A percentile compares a stretch with the other conserved stretches of the same genome.
Evolutionary conservation across 1,284 basidiomycete species (phyloP).

Genomic region (Singerocomus inundabilis): DNA sequence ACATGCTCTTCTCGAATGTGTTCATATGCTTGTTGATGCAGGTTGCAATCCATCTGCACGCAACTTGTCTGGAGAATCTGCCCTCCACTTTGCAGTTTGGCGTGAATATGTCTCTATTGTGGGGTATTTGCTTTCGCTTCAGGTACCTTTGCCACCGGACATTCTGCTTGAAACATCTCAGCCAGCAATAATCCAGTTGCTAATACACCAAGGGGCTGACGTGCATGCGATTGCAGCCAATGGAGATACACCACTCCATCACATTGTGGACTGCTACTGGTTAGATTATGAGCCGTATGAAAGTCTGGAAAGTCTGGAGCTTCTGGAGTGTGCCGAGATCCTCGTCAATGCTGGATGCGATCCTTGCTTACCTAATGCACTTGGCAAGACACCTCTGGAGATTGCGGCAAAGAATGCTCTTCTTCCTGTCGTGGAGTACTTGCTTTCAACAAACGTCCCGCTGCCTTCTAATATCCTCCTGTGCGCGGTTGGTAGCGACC

Average conservation of each 20-base stretch:
- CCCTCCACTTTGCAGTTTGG: not conserved
- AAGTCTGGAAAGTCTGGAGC: too few species aligned
- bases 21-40: not conserved
- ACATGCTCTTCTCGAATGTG: not conserved
- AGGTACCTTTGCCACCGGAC: constrained; percentile 2
- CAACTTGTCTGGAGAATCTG: constrained; percentile 2
- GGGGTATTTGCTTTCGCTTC: not conserved
- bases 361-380: not conserved
- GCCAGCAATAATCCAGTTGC: not conserved
- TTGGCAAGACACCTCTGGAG: not conserved
- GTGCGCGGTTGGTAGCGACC: too few species aligned
- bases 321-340: not conserved
- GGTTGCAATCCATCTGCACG: constrained; percentile 5
- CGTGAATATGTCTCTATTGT: not conserved
- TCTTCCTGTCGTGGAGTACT: not conserved
- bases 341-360: constrained; percentile 5
- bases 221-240: not conserved
- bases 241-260: not conserved
- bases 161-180: not conserved
- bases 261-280: not conserved
- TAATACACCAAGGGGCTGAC: not conserved
- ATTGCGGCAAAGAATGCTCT: not conserved
- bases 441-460: not conserved
- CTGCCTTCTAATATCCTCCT: constrained; percentile 1
- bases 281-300: rapidly evolving